These are phyloP conservation scores for Whalleya microplaca DNA, from an alignment of 2,329 filamentous ascomycete genomes.

Conservation along the genomic window DNA sequence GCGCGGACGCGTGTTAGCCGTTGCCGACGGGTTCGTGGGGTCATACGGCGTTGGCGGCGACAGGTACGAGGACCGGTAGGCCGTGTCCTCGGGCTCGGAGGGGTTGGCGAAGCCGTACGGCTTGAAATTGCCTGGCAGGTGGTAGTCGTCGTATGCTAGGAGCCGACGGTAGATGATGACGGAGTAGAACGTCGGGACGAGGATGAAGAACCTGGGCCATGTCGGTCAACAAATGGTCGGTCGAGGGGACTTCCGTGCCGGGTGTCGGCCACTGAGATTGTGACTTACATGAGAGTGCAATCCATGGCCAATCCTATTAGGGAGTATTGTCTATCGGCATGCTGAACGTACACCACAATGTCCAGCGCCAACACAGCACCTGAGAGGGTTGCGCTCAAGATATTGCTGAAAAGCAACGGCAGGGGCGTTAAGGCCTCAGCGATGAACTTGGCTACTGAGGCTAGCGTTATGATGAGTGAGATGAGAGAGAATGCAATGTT, in stretches of 20 bases:
- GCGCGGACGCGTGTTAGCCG: slow-evolving; percentile 17
- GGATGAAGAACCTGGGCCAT: slow-evolving; percentile 43
- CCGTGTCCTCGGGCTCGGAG: slow-evolving; percentile 35
- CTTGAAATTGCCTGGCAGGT: slow-evolving; percentile 53
- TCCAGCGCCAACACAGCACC: slow-evolving; percentile 54
- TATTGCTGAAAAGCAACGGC: slow-evolving; percentile 55
- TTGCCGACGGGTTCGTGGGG: slow-evolving; percentile 18
- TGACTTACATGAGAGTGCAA: slow-evolving; percentile 51
- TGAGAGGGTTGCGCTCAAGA: slow-evolving; percentile 53
- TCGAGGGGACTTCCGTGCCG: not conserved
- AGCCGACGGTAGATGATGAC: slow-evolving; percentile 52
- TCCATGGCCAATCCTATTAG: slow-evolving; percentile 54
- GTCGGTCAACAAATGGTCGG: not conserved
- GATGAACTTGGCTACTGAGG: slow-evolving; percentile 51
- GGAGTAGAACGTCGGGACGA: slow-evolving; percentile 51
- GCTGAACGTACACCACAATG: slow-evolving; percentile 52
- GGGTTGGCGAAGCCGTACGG: slow-evolving; percentile 47
- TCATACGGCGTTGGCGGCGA: slow-evolving; percentile 29
- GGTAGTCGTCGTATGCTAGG: slow-evolving; percentile 53
- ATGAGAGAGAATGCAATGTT: slow-evolving; percentile 55
- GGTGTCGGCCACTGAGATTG: not conserved
- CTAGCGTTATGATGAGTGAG: slow-evolving; percentile 49
- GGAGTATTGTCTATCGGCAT: slow-evolving; percentile 51
- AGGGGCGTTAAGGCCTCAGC: slow-evolving; percentile 58
- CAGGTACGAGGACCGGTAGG: slow-evolving; percentile 23